Evolutionary conservation across 2,329 filamentous ascomycete genomes (phyloP), one percentile per base, ranked within the genome.

Genomic region (Aphanoascus verrucosus): DNA sequence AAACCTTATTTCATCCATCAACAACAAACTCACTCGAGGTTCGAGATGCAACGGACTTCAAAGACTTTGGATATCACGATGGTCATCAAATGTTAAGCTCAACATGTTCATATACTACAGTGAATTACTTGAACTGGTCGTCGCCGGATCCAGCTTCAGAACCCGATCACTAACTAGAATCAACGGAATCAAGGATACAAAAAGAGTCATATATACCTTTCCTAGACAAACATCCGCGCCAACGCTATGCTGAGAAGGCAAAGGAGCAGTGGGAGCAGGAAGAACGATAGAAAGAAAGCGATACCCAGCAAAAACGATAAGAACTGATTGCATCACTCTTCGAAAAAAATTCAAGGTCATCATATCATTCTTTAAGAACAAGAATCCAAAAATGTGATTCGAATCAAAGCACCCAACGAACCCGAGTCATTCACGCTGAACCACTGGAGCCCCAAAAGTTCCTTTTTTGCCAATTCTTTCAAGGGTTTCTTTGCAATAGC

Each of bases 291-390:
- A 50, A 52, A 46, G 19, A 49, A 12, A 34, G 15, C 20, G 35
- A 49, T 55, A 52, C 41, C 42, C 53, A 56, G 11, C 15, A 44
- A 48, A 47, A 49, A 28, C 23, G 35, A 46, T 41, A 47, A 34
- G 14, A 44, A 49, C n/a, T 17, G 7, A 23, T 31, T 64, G 68
- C 49, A 62, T 57, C 40, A 52, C 41, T 32, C 20, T 45, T 37
- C 44, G 37, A 37, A 44, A 32, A 17, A 28, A n/a, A n/a, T n/a
- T 20, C 19, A 50, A 43, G 37, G 32, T 49, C 45, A 50, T 54
- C 46, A 50, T 45, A 49, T 50, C 41, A 49, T 54, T 50, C 52
- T 49, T 38, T 49, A 54, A 38, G 3, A 50, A 50, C 46, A 54
- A 41, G 32, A 49, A 49, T 32, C 45, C 37, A 54, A 54, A n/a